Base-by-base conservation (phyloP, 441 rosid genomes). In the Erysimum pusillum region DNA sequence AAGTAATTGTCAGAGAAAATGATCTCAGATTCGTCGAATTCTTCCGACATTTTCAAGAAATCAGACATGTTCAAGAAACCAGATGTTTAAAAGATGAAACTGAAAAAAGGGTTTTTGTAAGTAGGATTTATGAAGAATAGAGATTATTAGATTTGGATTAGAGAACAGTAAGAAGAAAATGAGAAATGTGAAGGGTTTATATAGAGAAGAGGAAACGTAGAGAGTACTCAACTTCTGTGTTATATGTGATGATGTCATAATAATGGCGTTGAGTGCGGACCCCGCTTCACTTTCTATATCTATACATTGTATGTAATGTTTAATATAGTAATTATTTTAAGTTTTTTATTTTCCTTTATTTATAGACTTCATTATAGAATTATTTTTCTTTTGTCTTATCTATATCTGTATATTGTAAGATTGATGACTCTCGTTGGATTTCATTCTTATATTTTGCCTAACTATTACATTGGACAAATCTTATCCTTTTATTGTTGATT, bases 11-110 rank as follows among this genome's bases (percentile, higher is more conserved):
- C 90, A 46, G 90, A 59, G 85, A 94, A 92, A 31, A 87, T 63
- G 0, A 90, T 73, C 11, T 92, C 97, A 52, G 97, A 92, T 82
- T 94, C 98, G 42, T 90, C 89, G 62, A 86, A 85, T 74, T 94
- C 98, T 20, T 85, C 91, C 7, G 87, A 90, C 97, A 90, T 89
- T 79, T 39, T 7, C 35, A 31, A 57, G 25, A 22, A 22, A 22
- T 22, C 25, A 22, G 87, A 90, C 97, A 90, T 89, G 74, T 39
- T 7, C 35, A 31, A 57, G 64, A 73, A 72, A 11, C 2, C 10
- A 45, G 8, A 25, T 9, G 31, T 17, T 45, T 20, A 25, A 10
- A 42, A 13, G 6, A 41, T 15, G 13, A 64, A 8, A 18, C 6
- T 35, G 6, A 11, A 68, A 32, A 48, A n/a, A 8, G 5, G 35